These are phyloP conservation scores for Ogataea neopini DNA, from an alignment of 805 yeast genomes.

Conservation along the genomic window DNA sequence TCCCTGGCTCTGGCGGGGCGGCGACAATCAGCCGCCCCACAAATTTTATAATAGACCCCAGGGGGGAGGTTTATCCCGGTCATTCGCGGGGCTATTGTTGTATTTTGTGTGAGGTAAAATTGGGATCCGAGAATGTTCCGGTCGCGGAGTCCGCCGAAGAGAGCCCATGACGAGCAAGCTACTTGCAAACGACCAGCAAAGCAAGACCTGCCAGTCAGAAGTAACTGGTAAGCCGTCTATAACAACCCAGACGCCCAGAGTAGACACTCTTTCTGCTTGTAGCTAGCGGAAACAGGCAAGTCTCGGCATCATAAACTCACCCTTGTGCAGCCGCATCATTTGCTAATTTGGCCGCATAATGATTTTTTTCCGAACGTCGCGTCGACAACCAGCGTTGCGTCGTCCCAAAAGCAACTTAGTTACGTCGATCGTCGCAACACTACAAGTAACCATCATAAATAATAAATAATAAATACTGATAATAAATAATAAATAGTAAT, in stretches of 20 bases:
- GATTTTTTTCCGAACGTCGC: background rate
- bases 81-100: background rate
- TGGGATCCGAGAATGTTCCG: slow-evolving; percentile 1
- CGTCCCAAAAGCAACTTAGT: no score
- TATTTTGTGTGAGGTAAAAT: background rate
- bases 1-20: background rate
- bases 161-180: no score
- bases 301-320: background rate
- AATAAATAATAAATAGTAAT: slow-evolving; percentile 5
- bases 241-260: no score
- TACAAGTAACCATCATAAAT: no score
- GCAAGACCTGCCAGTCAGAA: no score
- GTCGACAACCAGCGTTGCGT: no score
- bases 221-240: no score
- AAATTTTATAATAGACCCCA: background rate
- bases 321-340: background rate
- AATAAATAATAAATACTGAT: background rate
- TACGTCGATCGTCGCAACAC: background rate
- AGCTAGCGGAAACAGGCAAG: no score
- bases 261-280: no score
- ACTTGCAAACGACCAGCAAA: no score
- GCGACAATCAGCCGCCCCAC: background rate
- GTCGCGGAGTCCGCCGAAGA: background rate
- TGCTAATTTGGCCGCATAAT: background rate
- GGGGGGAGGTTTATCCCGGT: background rate